These are phyloP conservation scores for Nitzschia putrida DNA, from an alignment of 108 stramenopile species.

Conservation along the genomic window DNA sequence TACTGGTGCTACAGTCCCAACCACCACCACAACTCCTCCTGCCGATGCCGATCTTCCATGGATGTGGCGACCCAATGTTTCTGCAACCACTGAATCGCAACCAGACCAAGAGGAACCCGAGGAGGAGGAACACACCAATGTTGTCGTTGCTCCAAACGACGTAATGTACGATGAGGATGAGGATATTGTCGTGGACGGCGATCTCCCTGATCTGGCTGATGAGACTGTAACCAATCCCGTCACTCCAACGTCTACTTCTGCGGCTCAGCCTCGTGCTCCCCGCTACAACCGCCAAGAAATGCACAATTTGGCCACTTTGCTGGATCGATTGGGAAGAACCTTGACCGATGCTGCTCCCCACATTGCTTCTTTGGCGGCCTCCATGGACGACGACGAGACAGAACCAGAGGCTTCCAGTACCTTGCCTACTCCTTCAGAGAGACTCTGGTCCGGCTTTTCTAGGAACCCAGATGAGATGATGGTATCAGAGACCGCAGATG, in stretches of 20 bases:
- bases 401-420: conserved; percentile 24
- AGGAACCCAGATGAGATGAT: not conserved
- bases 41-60: conserved; percentile 11
- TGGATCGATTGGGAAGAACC: conserved; percentile 85
- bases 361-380: conserved; percentile 70
- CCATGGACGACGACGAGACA: conserved; percentile 38
- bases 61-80: not conserved
- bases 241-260: not conserved
- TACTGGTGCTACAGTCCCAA: not conserved
- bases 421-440: conserved; percentile 6
- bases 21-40: no score
- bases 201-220: not conserved
- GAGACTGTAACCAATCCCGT: not conserved
- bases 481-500: not conserved
- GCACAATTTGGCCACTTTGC: conserved; percentile 65
- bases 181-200: not conserved
- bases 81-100: not conserved
- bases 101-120: not conserved
- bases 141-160: not conserved
- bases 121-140: not conserved
- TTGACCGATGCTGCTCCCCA: conserved; percentile 85
- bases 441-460: not conserved
- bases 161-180: not conserved
- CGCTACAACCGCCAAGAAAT: conserved; percentile 36
- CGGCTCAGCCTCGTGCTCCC: not conserved